Conservation (phyloP, 2,329 filamentous ascomycete genomes). For the Fonsecaea erecta region DNA sequence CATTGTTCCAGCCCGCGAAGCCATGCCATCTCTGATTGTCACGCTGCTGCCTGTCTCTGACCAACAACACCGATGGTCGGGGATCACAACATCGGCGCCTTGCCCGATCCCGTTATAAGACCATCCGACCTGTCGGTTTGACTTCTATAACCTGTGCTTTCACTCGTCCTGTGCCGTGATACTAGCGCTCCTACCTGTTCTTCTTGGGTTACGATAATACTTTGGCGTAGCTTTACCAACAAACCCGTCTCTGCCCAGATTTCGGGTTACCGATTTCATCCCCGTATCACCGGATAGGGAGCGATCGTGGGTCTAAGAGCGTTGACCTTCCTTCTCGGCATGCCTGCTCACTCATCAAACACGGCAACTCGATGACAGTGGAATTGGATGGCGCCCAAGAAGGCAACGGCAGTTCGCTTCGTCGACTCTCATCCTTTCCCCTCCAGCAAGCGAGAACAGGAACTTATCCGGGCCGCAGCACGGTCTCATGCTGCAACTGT, state of each 20-base stretch:
- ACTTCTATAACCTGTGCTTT: neutral
- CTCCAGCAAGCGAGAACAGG: constrained; percentile 12
- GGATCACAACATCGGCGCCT: neutral
- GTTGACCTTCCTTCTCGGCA: neutral
- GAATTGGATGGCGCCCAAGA: constrained; percentile 2
- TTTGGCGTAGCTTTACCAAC: neutral
- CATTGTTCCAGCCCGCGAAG: neutral
- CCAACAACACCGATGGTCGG: neutral
- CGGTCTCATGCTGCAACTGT: constrained; percentile 11
- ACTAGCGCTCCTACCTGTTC: neutral
- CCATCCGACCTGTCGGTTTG: neutral
- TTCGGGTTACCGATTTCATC: neutral
- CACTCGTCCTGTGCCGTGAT: neutral
- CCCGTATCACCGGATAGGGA: neutral
- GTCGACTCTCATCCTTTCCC: constrained; percentile 15
- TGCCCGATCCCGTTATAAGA: neutral
- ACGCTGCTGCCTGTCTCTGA: neutral
- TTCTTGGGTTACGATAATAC: neutral
- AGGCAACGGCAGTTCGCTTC: constrained; percentile 7
- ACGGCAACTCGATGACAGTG: neutral
- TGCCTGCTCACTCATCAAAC: neutral
- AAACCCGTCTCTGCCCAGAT: neutral
- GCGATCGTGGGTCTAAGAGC: neutral
- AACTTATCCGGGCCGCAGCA: neutral
- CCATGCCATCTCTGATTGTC: neutral